Conservation (phyloP, 805 yeast species). For the Saccharomycopsis sp. region DNA sequence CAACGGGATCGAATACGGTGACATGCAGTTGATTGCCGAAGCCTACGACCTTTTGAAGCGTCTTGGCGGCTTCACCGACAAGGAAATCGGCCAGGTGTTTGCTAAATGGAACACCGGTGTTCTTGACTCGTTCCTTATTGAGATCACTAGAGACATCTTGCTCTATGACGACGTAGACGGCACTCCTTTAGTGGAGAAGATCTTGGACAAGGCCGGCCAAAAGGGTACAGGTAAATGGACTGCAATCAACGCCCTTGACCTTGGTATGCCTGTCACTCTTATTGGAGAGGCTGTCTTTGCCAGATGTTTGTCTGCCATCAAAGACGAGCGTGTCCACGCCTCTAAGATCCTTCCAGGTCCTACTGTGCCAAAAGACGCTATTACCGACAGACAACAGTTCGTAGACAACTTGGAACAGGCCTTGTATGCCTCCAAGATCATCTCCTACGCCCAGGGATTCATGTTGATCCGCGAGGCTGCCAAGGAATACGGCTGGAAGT, state of each 20-base stretch:
- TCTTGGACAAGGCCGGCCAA: slow-evolving; percentile 95
- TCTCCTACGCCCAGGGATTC: slow-evolving; percentile 99
- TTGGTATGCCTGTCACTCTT: slow-evolving; percentile 97
- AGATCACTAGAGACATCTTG: slow-evolving; percentile 93
- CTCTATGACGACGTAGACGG: slow-evolving; percentile 87
- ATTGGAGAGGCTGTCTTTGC: slow-evolving; percentile 99
- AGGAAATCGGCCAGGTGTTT: slow-evolving; percentile 91
- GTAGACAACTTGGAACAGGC: slow-evolving; percentile 97
- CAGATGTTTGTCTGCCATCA: slow-evolving; percentile 90
- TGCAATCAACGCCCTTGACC: slow-evolving; percentile 93
- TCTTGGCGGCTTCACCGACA: slow-evolving; percentile 82
- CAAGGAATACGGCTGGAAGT: slow-evolving; percentile 91
- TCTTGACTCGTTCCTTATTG: slow-evolving; percentile 92
- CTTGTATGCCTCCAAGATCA: slow-evolving; percentile 94
- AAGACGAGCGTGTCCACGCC: slow-evolving; percentile 85
- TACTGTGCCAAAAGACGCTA: slow-evolving; percentile 49
- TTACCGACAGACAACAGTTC: slow-evolving; percentile 74
- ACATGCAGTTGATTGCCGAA: slow-evolving; percentile 98
- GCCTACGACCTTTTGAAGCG: slow-evolving; percentile 95
- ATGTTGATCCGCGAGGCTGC: slow-evolving; percentile 99
- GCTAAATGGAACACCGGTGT: slow-evolving; percentile 96
- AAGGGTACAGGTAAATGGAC: slow-evolving; percentile 99
- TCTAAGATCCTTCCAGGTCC: slow-evolving; percentile 79
- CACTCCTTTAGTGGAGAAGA: slow-evolving; percentile 91
- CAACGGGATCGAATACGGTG: slow-evolving; percentile 99